These are phyloP conservation scores for Chenopodium album DNA, from an alignment of 148 eudicot species.

Conservation along the genomic window DNA sequence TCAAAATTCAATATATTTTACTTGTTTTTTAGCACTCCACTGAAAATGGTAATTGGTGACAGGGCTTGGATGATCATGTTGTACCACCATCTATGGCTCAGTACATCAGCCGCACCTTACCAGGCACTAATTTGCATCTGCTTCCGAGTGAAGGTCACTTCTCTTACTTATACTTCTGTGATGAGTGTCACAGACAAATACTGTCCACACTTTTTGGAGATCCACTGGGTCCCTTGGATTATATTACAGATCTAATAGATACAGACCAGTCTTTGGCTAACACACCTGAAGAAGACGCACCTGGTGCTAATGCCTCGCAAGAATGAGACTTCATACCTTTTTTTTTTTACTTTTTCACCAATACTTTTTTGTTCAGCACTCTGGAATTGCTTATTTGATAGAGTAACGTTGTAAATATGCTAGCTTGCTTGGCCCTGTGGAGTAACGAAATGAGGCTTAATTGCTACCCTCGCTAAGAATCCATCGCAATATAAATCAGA, in stretches of 20 bases:
- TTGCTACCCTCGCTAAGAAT: background rate
- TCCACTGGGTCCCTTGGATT: slow-evolving; percentile 57
- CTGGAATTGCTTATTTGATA: background rate
- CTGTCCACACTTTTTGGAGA: slow-evolving; percentile 68
- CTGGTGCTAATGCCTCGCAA: slow-evolving; percentile 3
- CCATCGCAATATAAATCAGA: background rate
- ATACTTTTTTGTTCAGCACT: background rate
- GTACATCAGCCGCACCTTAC: slow-evolving; percentile 63
- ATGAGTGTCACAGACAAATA: slow-evolving; percentile 73
- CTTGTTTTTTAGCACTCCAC: background rate
- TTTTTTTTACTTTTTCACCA: background rate
- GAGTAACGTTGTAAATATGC: slow-evolving; percentile 29
- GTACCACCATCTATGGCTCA: slow-evolving; percentile 79
- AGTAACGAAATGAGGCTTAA: background rate
- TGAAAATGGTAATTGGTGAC: slow-evolving; percentile 22
- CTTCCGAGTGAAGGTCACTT: slow-evolving; percentile 85
- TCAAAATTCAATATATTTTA: background rate
- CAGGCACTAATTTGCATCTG: slow-evolving; percentile 50
- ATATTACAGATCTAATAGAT: slow-evolving; percentile 8
- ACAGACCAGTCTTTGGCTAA: slow-evolving; percentile 2
- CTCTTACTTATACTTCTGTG: slow-evolving; percentile 71
- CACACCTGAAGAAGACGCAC: slow-evolving; percentile 11
- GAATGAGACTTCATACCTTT: slow-evolving; percentile 14
- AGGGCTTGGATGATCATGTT: slow-evolving; percentile 82
- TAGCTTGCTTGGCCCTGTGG: background rate